Evolutionary conservation across 2,329 filamentous ascomycete genomes (phyloP).

Genomic region (Fusarium setosum): DNA sequence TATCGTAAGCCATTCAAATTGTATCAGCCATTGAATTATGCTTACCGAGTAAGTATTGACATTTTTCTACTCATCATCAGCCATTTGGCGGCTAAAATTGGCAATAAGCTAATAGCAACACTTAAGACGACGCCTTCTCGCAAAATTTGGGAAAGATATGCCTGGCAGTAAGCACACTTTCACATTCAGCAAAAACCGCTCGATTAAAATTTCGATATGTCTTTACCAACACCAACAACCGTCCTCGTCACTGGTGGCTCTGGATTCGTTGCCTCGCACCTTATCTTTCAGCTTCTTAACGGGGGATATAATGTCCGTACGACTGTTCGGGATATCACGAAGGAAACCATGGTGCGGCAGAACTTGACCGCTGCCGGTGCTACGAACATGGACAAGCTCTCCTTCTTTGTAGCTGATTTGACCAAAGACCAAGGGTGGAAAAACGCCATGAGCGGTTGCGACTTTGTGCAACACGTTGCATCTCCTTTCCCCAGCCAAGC

Average conservation of each 20-base stretch:
- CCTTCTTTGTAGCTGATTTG: neutral
- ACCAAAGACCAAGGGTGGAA: neutral
- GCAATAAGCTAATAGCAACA: too few species aligned
- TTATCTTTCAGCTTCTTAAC: constrained; percentile 5
- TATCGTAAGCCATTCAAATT: too few species aligned
- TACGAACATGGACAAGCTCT: neutral
- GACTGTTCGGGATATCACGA: neutral
- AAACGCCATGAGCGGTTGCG: neutral
- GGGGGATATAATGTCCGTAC: neutral
- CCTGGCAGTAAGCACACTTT: too few species aligned
- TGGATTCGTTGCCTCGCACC: constrained; percentile 3
- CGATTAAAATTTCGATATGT: neutral
- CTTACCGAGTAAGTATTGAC: too few species aligned
- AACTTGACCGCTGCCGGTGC: neutral
- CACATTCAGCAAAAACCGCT: neutral
- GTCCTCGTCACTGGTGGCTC: neutral
- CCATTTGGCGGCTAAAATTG: too few species aligned
- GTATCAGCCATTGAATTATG: too few species aligned
- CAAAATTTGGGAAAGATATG: too few species aligned
- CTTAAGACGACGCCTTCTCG: too few species aligned
- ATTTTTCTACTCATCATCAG: too few species aligned
- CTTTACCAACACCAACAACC: neutral
- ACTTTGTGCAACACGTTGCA: neutral
- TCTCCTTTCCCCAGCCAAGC: neutral
- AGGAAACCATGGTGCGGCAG: neutral